Percentiles rank a stretch among this genome's conserved stretches.
Conservation (phyloP, 305 asterid species). For the Solanum hybrid region DNA sequence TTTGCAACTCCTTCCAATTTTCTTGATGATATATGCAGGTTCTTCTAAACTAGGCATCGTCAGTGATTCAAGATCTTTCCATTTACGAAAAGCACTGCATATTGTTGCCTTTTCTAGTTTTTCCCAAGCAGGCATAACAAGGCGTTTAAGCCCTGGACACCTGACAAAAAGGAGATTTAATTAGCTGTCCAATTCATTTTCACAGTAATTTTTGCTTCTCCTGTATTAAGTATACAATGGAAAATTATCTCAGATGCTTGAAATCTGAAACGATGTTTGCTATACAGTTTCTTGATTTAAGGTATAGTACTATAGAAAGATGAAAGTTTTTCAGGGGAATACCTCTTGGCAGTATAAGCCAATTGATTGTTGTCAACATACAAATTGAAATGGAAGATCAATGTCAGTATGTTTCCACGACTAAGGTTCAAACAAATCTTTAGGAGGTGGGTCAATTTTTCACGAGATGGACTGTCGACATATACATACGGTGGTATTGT, state of each 20-base stretch:
- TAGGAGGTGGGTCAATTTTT: slow-evolving; percentile 44
- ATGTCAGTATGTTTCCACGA: slow-evolving; percentile 32
- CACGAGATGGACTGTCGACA: slow-evolving; percentile 56
- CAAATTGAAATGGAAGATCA: slow-evolving; percentile 50
- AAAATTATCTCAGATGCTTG: not conserved
- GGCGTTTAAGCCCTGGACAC: slow-evolving; percentile 57
- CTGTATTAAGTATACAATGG: not conserved
- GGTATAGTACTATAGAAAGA: not conserved
- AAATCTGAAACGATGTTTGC: not conserved
- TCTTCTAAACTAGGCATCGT: slow-evolving; percentile 40
- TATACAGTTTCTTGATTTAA: not conserved
- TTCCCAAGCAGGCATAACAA: slow-evolving; percentile 82
- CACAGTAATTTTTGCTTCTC: not conserved
- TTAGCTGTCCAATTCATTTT: not conserved
- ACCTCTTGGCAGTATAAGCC: slow-evolving; percentile 73
- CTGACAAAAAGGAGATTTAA: slow-evolving; percentile 22
- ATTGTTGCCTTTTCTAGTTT: slow-evolving; percentile 58
- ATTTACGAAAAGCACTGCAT: slow-evolving; percentile 39
- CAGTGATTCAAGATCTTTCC: slow-evolving; percentile 67
- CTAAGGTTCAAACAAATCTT: slow-evolving; percentile 64
- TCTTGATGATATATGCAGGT: not conserved
- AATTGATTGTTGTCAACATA: slow-evolving; percentile 59
- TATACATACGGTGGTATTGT: slow-evolving; percentile 66
- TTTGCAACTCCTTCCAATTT: slow-evolving; percentile 30
- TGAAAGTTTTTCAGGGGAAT: not conserved